Evolutionary conservation across 208 protist species (phyloP), one percentile per base, ranked within the genome.

Genomic region (Wallacemonas sp.): DNA sequence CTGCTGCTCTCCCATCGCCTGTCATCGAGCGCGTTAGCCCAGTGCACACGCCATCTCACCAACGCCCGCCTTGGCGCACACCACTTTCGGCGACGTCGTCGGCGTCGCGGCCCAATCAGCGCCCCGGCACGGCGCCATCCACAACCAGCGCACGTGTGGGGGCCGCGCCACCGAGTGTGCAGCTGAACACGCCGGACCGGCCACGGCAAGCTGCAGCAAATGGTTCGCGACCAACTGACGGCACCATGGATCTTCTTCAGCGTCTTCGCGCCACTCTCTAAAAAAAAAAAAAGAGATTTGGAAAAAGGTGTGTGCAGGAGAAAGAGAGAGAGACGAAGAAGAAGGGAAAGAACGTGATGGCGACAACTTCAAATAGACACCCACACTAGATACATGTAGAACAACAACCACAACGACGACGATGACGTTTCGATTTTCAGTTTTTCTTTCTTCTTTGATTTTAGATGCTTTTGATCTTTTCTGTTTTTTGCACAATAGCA

Each of bases 241-340:
- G 52, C 52, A 41, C 52, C n/a, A 58, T 58, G 52, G 52, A 58
- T 21, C 52, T 58, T 0, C 52, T 58, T 2, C 52, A 58, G 32
- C 52, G 52, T 17, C 21, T 58, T 24, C 52, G 52, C 2, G 52
- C 52, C 6, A 58, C 52, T 5, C 30, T 58, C 12, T 58, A 32
- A 55, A n/a, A n/a, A n/a, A n/a, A n/a, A n/a, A n/a, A n/a, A n/a
- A n/a, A n/a, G n/a, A n/a, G n/a, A n/a, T n/a, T n/a, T n/a, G n/a
- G n/a, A n/a, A n/a, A n/a, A n/a, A n/a, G n/a, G n/a, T n/a, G n/a
- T n/a, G n/a, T n/a, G n/a, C n/a, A n/a, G n/a, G n/a, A n/a, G n/a
- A n/a, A n/a, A n/a, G n/a, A n/a, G n/a, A n/a, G n/a, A n/a, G n/a
- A n/a, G n/a, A n/a, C n/a, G n/a, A n/a, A n/a, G n/a, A n/a, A n/a